Base-by-base conservation (phyloP, 345 rosid species). In the Reutealis trisperma region DNA sequence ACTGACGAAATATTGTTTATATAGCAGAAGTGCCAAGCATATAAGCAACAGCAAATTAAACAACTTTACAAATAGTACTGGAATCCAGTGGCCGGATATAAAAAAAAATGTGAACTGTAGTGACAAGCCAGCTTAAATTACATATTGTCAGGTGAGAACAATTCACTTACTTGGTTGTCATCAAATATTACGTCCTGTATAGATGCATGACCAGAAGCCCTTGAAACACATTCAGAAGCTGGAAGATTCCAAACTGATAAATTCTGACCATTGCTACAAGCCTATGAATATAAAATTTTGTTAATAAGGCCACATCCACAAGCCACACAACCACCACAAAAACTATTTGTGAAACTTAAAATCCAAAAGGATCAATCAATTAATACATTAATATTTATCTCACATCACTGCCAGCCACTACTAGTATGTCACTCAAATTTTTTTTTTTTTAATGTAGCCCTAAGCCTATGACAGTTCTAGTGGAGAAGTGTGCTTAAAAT, bases 241-340 rank as follows among this genome's bases (percentile, higher is more conserved):
- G 92, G 91, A 67, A 96, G 92, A 83, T 88, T 96, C 99, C 98
- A 96, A 58, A 91, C 78, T 60, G 94, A 89, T 81, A 93, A 70
- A 60, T 60, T 85, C 66, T 59, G 84, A 77, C 97, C 94, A 72
- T 80, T 89, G 85, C 98, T 91, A 83, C 90, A 93, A 63, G 87
- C 93, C 98, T 96, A 85, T 3, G 67, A 72, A 74, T n/a, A 49
- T 57, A 78, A 80, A 58, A 73, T 24, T 72, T 15, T 49, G 61
- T 58, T 42, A 75, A 67, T 25, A 79, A 62, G 52, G 64, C 64
- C 61, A 71, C 49, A 6, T 4, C 24, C 21, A 25, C 19, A 34
- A 79, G 44, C 67, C 16, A n/a, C 73, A 44, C 16, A 62, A 64
- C 59, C 24, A 70, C 63, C 45, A 58, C 5, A 49, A 59, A 30